Conservation (phyloP, 495 filamentous ascomycete genomes). For the Tetracladium setigerum region DNA sequence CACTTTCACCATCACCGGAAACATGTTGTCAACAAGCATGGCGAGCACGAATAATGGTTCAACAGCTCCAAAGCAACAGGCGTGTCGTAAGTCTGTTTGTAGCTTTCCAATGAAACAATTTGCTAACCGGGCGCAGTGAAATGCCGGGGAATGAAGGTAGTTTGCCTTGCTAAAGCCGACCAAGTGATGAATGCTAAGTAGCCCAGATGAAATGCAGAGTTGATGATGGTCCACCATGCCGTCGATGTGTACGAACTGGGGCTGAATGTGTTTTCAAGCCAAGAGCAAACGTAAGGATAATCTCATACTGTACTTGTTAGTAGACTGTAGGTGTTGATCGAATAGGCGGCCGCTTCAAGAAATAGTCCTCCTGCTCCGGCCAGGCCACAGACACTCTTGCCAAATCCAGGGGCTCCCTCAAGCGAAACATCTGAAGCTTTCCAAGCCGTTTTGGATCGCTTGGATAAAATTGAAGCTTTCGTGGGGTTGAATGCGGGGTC, state of each 20-base stretch:
- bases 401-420: slow-evolving; percentile 2
- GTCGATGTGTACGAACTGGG: slow-evolving; percentile 28
- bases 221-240: slow-evolving; percentile 29
- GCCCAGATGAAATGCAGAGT: slow-evolving; percentile 36
- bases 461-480: slow-evolving; percentile 31
- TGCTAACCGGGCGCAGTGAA: too few relatives aligned
- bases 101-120: too few relatives aligned
- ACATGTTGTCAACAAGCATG: too few relatives aligned
- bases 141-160: too few relatives aligned
- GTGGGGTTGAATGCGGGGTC: slow-evolving; percentile 23
- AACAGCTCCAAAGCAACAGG: too few relatives aligned
- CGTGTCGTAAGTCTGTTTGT: too few relatives aligned
- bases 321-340: neutral
- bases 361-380: slow-evolving; percentile 15
- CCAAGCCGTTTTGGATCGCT: slow-evolving; percentile 27
- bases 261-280: slow-evolving; percentile 33
- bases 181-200: too few relatives aligned
- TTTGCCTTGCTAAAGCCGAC: too few relatives aligned
- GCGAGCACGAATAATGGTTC: too few relatives aligned
- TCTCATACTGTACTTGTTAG: neutral
- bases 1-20: too few relatives aligned
- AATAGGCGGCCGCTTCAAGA: slow-evolving; percentile 28
- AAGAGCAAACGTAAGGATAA: slow-evolving; percentile 30
- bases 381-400: slow-evolving; percentile 3
- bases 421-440: slow-evolving; percentile 16